Percentiles rank a stretch among this genome's conserved stretches.
Evolutionary conservation across 2,329 filamentous ascomycete genomes (phyloP).

Genomic region (Drechslerella stenobrocha): DNA sequence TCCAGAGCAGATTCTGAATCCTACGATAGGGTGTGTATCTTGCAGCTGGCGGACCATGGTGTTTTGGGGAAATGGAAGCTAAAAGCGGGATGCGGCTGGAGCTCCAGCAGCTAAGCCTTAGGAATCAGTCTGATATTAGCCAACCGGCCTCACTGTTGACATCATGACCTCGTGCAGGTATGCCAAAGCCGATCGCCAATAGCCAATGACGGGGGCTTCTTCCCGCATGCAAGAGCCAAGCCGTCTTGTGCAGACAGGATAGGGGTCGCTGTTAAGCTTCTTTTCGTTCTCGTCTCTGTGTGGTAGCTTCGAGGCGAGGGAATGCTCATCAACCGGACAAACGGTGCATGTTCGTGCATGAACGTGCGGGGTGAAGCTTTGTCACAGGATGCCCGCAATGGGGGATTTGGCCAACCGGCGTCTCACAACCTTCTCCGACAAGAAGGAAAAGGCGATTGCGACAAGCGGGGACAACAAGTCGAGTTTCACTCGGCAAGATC

Average conservation of each 20-base stretch:
- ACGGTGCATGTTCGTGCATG: constrained; percentile 40
- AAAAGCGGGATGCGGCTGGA: constrained; percentile 27
- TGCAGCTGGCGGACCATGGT: neutral
- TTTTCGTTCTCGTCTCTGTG: constrained; percentile 32
- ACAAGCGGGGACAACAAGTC: constrained; percentile 12
- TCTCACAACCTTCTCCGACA: constrained; percentile 22
- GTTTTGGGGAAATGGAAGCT: constrained; percentile 24
- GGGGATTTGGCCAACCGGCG: constrained; percentile 28
- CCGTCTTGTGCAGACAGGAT: constrained; percentile 26
- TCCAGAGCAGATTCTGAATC: neutral
- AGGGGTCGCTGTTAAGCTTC: constrained; percentile 45
- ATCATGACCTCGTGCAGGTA: constrained; percentile 29
- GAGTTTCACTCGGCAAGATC: constrained; percentile 39
- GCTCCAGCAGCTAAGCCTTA: constrained; percentile 33
- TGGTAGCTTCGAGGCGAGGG: constrained; percentile 42
- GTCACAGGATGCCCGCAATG: constrained; percentile 10
- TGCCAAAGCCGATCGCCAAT: constrained; percentile 8
- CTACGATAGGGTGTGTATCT: neutral
- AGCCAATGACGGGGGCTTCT: constrained; percentile 17
- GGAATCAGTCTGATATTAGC: constrained; percentile 28
- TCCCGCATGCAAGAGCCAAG: constrained; percentile 45
- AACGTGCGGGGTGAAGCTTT: constrained; percentile 40
- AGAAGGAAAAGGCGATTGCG: constrained; percentile 25
- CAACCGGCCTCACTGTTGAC: constrained; percentile 29
- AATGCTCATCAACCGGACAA: constrained; percentile 37